Evolutionary conservation across 192 early-diverging fungal genomes (phyloP).

Genomic region (Coemansia biformis): DNA sequence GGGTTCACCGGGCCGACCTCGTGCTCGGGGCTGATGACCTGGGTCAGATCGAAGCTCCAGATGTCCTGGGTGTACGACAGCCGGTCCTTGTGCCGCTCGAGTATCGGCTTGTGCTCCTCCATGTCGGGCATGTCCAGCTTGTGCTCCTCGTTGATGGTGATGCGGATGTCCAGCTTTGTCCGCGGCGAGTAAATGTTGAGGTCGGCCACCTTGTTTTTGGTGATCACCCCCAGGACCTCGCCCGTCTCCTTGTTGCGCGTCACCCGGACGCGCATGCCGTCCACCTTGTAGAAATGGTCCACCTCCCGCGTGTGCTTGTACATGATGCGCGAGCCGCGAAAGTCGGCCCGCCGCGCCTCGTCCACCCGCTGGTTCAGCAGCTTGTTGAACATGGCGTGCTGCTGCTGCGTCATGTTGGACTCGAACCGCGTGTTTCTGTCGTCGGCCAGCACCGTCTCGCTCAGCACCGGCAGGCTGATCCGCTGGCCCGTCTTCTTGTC

Average conservation of each 20-base stretch:
- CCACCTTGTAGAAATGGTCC: conserved; percentile 59
- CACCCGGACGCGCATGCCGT: conserved; percentile 55
- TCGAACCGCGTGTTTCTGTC: conserved; percentile 57
- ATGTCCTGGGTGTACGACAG: conserved; percentile 78
- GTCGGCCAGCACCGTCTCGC: conserved; percentile 54
- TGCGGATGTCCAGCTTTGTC: conserved; percentile 76
- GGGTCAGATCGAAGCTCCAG: conserved; percentile 85
- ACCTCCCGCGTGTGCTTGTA: conserved; percentile 73
- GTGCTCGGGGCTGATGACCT: conserved; percentile 58
- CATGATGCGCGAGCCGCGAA: conserved; percentile 52
- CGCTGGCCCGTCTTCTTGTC: conserved; percentile 60
- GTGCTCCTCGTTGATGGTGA: conserved; percentile 75
- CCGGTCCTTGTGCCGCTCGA: conserved; percentile 80
- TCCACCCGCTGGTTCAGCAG: conserved; percentile 71
- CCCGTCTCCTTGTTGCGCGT: conserved; percentile 61
- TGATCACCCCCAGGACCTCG: conserved; percentile 55
- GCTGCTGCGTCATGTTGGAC: conserved; percentile 80
- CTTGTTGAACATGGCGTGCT: conserved; percentile 81
- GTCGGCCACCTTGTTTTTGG: conserved; percentile 75
- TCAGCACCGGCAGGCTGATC: conserved; percentile 57
- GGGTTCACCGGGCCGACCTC: conserved; percentile 33
- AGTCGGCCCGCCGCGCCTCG: conserved; percentile 44
- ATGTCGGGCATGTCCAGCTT: conserved; percentile 33
- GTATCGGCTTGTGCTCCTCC: conserved; percentile 47
- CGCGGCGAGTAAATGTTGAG: conserved; percentile 83